Base-by-base conservation (phyloP, 108 stramenopile species). In the Cyclotella kingstonii region DNA sequence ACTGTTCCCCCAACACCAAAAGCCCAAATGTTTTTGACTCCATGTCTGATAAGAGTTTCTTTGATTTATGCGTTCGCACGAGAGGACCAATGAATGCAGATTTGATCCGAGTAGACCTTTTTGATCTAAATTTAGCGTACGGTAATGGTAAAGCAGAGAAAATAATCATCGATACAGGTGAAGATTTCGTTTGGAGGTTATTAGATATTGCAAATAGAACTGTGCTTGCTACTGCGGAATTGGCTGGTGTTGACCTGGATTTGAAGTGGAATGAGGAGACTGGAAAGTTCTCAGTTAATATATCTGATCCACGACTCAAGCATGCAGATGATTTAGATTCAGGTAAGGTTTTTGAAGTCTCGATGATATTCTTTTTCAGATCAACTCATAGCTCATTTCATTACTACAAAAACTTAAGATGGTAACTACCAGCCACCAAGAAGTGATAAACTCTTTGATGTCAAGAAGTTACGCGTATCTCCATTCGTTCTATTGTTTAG, bases 111-210 rank as follows among this genome's bases (percentile, higher is more conserved):
- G 81, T 94, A 38, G 87, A 89, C 58, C 60, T 89, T 3, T 68
- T 94, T 54, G 86, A 91, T 63, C 47, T 94, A 1, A 87, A 87
- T 25, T 53, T 94, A 11, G 87, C 89, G 17, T 82, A 90, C 44
- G 31, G 49, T 29, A 74, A 84, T n/a, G 86, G 86, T 4, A 70
- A 68, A 29, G 76, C 84, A 9, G 73, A 86, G 43, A 76, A 61
- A 64, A 87, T 94, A 15, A 44, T 68, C 35, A 43, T 94, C 1
- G 77, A 79, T n/a, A 94, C 93, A 36, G 80, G 79, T 19, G 93
- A 94, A 63, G 85, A 80, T 11, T 94, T 91, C 53, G 77, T 89
- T 4, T 94, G 93, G 93, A 81, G 83, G 47, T 18, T 94, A 8
- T 36, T 94, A 8, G 93, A 94, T 56, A 68, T 94, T 1, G 65